Conservation (phyloP, 805 yeast genomes). For the Metschnikowia cerradonensis region DNA sequence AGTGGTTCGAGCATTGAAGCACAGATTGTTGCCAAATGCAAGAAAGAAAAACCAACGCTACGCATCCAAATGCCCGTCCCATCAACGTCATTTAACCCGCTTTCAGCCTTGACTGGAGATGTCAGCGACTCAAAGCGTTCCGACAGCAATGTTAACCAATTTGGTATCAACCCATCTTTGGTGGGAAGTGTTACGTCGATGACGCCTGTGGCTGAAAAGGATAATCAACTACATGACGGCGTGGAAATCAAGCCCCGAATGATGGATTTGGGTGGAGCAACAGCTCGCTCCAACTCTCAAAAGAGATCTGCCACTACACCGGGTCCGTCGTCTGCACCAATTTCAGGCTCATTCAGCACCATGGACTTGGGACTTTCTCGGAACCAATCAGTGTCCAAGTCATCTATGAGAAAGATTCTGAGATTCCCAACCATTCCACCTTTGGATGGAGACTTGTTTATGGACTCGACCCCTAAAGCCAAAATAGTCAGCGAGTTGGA, state of each 20-base stretch:
- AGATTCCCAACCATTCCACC: slow-evolving; percentile 37
- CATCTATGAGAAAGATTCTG: slow-evolving; percentile 1
- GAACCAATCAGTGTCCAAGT: background rate
- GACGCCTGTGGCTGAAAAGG: slow-evolving; percentile 76
- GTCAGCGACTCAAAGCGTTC: slow-evolving; percentile 17
- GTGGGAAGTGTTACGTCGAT: slow-evolving; percentile 55
- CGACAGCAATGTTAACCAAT: slow-evolving; percentile 54
- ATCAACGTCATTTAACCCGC: slow-evolving; percentile 31
- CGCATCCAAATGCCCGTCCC: slow-evolving; percentile 78
- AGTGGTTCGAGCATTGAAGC: background rate
- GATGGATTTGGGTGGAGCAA: slow-evolving; percentile 3
- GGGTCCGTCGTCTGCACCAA: slow-evolving; percentile 15
- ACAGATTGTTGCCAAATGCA: slow-evolving; percentile 13
- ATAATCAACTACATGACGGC: slow-evolving; percentile 17
- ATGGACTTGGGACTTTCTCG: background rate
- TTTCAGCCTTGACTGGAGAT: slow-evolving; percentile 37
- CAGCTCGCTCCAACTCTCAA: background rate
- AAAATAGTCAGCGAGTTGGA: slow-evolving; percentile 37
- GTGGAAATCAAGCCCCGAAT: slow-evolving; percentile 1
- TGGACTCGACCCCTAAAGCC: slow-evolving; percentile 34
- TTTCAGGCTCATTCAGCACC: slow-evolving; percentile 4
- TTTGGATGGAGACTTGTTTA: slow-evolving; percentile 34
- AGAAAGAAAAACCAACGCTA: slow-evolving; percentile 50
- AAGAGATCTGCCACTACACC: slow-evolving; percentile 2
- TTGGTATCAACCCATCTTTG: slow-evolving; percentile 57